These are phyloP conservation scores for Tagetes patula DNA, from an alignment of 129 eudicot species.

Conservation along the genomic window DNA sequence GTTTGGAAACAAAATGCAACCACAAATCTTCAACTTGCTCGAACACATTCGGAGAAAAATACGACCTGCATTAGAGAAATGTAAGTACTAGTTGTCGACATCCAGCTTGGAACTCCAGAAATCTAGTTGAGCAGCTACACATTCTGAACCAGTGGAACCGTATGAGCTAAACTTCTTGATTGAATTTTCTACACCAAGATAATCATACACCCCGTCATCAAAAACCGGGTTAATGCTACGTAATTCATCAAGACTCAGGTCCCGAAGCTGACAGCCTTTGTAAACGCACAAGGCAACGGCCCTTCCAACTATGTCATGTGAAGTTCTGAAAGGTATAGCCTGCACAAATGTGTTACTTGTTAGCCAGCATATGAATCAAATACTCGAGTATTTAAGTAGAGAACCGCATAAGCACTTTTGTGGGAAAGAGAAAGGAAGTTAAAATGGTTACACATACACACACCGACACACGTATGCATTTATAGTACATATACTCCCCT, in stretches of 20 bases:
- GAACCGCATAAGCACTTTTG: no score
- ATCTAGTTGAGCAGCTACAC: constrained; percentile 79
- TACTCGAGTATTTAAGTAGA: no score
- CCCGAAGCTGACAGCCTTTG: constrained; percentile 60
- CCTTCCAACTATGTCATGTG: constrained; percentile 94
- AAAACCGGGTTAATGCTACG: constrained; percentile 50
- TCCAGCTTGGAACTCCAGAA: constrained; percentile 62
- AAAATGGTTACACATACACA: neutral
- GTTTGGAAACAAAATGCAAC: neutral
- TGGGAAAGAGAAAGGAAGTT: neutral
- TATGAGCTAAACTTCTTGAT: constrained; percentile 87
- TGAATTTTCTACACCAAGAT: constrained; percentile 86
- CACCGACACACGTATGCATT: neutral
- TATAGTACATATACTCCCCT: neutral
- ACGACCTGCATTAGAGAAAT: neutral
- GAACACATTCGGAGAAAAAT: neutral
- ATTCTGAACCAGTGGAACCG: constrained; percentile 93
- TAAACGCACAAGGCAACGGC: constrained; percentile 87
- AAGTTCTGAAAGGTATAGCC: constrained; percentile 89
- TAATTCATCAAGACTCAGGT: constrained; percentile 71
- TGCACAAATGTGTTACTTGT: constrained; percentile 28
- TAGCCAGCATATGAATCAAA: neutral
- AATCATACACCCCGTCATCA: constrained; percentile 70
- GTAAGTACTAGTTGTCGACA: constrained; percentile 11
- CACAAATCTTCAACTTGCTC: neutral